Base-by-base conservation (phyloP, 768 basidiomycete genomes). In the Saitozyma podzolica region DNA sequence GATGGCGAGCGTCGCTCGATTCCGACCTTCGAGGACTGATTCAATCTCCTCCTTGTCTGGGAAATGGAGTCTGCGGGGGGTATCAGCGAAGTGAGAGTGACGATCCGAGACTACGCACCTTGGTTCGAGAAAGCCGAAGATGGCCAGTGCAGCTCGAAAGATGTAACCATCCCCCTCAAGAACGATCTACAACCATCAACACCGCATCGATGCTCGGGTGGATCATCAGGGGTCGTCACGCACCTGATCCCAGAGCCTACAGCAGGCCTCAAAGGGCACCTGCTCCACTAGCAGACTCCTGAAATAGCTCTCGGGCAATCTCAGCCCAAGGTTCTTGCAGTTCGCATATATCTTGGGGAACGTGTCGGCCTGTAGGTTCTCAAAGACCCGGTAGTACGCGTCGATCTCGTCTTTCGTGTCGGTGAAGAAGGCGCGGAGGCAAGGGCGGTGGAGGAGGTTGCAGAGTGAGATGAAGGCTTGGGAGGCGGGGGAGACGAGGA, bases 321-420 rank as follows among this genome's bases (percentile, higher is more conserved):
- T 64, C 37, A 77, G 54, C 10, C 75, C 78, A 6, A 77, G 61
- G 61, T 75, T 73, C 59, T 76, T 77, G 54, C 74, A 76, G 61
- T 79, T 79, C 11, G 78, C 76, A 54, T 70, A 79, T 43, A 79
- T 77, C 53, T 73, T 76, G 0, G 78, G 78, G 54, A 74, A 79
- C 3, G 56, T 57, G 56, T 79, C 78, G 20, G 74, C 74, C 54
- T 79, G 74, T 3, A 79, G 69, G 42, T 76, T 77, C 54, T 79
- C 78, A 40, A 79, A 72, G 4, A 77, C 78, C 49, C 78, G 63
- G 50, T 77, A 79, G 56, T 70, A 79, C 2, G 76, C 78, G 39
- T 74, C 74, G 49, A 76, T 72, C 62, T 79, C 78, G 29, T 77
- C 76, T 16, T 53, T 55, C 2, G 68, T 64, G 19, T 72, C 65